These are phyloP conservation scores for Cadophora sp. DNA, from an alignment of 2,329 filamentous ascomycete species.

Conservation along the genomic window DNA sequence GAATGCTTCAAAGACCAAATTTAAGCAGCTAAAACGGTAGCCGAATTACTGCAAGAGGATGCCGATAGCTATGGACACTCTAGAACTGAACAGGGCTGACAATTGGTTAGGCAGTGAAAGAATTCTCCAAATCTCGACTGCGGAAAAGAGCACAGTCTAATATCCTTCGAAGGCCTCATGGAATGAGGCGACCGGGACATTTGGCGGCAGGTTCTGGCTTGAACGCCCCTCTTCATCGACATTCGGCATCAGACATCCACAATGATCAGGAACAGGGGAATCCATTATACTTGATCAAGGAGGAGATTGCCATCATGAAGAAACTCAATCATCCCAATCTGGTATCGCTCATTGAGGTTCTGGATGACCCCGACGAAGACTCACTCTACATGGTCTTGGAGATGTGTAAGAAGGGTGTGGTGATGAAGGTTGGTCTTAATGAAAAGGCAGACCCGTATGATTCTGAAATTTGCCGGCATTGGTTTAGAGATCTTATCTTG, in stretches of 20 bases:
- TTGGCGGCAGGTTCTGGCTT: conserved; percentile 50
- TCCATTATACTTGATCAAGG: conserved; percentile 85
- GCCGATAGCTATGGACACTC: too few relatives aligned
- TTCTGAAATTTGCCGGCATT: conserved; percentile 82
- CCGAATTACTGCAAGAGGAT: too few relatives aligned
- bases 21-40: too few relatives aligned
- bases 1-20: background rate
- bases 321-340: conserved; percentile 94
- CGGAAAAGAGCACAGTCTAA: conserved; percentile 91
- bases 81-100: background rate
- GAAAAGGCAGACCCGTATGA: conserved; percentile 83
- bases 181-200: conserved; percentile 56
- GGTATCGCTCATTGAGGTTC: conserved; percentile 90
- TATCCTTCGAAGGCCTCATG: conserved; percentile 72
- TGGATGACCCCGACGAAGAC: conserved; percentile 95
- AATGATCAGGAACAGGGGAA: conserved; percentile 68
- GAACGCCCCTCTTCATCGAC: conserved; percentile 53
- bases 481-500: conserved; percentile 93
- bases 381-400: conserved; percentile 98
- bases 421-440: conserved; percentile 94
- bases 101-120: conserved; percentile 80
- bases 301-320: conserved; percentile 99
- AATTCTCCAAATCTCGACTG: conserved; percentile 92
- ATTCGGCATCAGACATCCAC: conserved; percentile 58
- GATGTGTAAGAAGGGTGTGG: conserved; percentile 97